phyloP scores from a whole-genome alignment of 257 asterid genomes.

The Nicotiana benthamiana region DNA sequence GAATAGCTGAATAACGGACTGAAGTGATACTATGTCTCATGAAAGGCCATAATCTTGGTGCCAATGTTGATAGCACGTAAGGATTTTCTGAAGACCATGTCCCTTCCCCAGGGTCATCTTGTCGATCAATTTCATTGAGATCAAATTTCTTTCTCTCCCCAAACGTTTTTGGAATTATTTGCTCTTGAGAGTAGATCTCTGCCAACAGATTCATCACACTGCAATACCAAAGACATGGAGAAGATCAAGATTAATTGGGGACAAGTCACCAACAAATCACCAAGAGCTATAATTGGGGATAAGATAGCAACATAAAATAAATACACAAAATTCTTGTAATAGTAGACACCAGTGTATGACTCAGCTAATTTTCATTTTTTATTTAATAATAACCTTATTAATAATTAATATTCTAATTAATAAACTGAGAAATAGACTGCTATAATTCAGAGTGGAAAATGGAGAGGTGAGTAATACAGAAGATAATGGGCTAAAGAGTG shows the following conservation, averaged over 20 bases:
- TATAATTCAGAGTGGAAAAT: neutral
- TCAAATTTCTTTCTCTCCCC: conserved; percentile 63
- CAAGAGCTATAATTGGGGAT: neutral
- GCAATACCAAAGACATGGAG: conserved; percentile 30
- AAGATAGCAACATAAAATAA: neutral
- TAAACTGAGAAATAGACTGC: neutral
- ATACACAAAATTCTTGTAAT: neutral
- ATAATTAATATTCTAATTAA: neutral
- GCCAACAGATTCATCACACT: conserved; percentile 99
- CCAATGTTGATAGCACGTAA: conserved; percentile 67
- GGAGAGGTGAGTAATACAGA: neutral
- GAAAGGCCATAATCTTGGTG: conserved; percentile 98
- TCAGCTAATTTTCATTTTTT: no score
- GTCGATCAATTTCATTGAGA: conserved; percentile 59
- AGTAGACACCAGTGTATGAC: neutral
- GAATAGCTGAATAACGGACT: conserved; percentile 94
- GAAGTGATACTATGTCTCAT: conserved; percentile 98
- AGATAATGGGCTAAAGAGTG: neutral
- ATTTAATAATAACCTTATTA: neutral
- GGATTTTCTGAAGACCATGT: conserved; percentile 65
- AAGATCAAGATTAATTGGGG: neutral
- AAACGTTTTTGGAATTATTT: conserved; percentile 72
- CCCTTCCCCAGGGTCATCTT: conserved; percentile 61
- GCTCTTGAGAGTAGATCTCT: conserved; percentile 95
- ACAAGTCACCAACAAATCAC: neutral